Evolutionary conservation across 2,329 filamentous ascomycete genomes (phyloP).

Genomic region (Stagonosporopsis rhizophila): DNA sequence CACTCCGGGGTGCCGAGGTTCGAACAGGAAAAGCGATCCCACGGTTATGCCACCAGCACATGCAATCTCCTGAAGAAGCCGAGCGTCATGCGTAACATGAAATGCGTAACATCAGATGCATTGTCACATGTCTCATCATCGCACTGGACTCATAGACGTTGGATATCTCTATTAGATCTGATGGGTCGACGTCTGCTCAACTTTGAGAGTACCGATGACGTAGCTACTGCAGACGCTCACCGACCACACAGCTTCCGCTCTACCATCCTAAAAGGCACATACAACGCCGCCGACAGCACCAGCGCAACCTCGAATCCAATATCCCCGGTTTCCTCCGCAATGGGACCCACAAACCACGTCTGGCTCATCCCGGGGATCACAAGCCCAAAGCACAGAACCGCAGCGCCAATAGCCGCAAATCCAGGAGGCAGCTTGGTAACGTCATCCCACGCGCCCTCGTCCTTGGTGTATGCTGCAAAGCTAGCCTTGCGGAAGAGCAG

Average conservation of each 20-base stretch:
- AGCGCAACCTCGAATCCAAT: constrained; percentile 72
- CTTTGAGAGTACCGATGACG: neutral
- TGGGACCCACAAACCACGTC: constrained; percentile 67
- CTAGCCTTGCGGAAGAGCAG: constrained; percentile 46
- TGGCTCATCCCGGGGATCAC: constrained; percentile 67
- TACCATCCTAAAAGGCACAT: constrained; percentile 52
- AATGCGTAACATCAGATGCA: neutral
- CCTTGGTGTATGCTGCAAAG: constrained; percentile 46
- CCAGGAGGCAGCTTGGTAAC: constrained; percentile 51
- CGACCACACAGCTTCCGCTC: constrained; percentile 44
- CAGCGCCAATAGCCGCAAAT: constrained; percentile 50
- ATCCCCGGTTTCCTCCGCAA: constrained; percentile 67
- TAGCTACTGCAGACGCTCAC: constrained; percentile 11
- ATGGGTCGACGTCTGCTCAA: neutral
- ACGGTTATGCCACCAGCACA: constrained; percentile 10
- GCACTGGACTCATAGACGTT: neutral
- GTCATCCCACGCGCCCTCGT: constrained; percentile 51
- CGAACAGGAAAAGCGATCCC: constrained; percentile 25
- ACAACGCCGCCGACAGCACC: constrained; percentile 54
- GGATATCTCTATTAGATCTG: neutral
- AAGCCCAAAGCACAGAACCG: constrained; percentile 52
- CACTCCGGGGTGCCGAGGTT: constrained; percentile 36
- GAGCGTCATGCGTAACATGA: constrained; percentile 14
- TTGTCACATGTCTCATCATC: constrained; percentile 13
- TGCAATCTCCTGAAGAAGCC: constrained; percentile 22